Evolutionary conservation across 805 yeast genomes (phyloP).

Genomic region (Yamadazyma sp.): DNA sequence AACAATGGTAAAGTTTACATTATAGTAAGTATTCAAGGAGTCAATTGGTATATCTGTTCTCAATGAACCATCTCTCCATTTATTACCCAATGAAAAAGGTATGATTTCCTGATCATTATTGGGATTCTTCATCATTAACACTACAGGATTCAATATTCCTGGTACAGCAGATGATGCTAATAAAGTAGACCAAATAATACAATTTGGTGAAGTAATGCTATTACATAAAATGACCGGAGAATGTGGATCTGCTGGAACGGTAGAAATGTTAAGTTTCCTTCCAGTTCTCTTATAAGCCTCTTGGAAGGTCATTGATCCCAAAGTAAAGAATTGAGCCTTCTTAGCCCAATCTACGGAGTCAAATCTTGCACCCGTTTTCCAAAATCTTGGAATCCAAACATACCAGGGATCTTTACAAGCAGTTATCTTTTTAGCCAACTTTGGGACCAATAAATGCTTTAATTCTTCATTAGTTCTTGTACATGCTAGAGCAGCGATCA

Average conservation of each 20-base stretch:
- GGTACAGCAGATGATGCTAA: constrained; percentile 83
- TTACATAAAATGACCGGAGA: constrained; percentile 79
- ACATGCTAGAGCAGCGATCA: constrained; percentile 69
- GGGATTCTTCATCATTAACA: constrained; percentile 62
- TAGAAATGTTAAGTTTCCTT: constrained; percentile 64
- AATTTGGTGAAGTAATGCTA: constrained; percentile 72
- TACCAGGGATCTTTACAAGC: constrained; percentile 66
- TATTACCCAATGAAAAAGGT: constrained; percentile 72
- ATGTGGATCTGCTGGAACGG: constrained; percentile 80
- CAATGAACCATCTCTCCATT: constrained; percentile 77
- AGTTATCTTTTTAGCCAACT: constrained; percentile 59
- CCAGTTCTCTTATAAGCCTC: constrained; percentile 73
- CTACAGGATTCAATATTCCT: constrained; percentile 77
- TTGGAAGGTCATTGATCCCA: constrained; percentile 67
- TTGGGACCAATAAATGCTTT: constrained; percentile 51
- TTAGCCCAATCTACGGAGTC: constrained; percentile 75
- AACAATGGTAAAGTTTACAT: constrained; percentile 72
- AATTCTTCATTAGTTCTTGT: constrained; percentile 70
- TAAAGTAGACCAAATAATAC: constrained; percentile 77
- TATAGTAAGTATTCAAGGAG: constrained; percentile 69
- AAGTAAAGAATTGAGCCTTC: constrained; percentile 65
- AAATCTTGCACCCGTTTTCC: constrained; percentile 75
- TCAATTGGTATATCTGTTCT: constrained; percentile 78
- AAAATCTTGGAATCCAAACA: constrained; percentile 61
- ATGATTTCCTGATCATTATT: constrained; percentile 35